These are phyloP conservation scores for Tephrocybe sp. DNA, from an alignment of 768 basidiomycete species.

Conservation along the genomic window DNA sequence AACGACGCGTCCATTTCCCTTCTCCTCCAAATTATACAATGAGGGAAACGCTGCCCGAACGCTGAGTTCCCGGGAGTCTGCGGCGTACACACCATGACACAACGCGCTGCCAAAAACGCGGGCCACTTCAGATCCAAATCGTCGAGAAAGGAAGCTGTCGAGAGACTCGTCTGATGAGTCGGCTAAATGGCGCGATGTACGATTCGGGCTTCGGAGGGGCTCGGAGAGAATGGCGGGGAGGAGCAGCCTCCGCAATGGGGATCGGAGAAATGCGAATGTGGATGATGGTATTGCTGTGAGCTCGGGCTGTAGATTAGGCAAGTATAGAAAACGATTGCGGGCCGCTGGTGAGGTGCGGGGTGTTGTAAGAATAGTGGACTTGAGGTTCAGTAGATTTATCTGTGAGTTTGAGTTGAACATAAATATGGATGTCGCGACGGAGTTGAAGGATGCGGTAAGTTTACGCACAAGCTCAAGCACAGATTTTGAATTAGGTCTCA, in stretches of 20 bases:
- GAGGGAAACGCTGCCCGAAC: conserved; percentile 76
- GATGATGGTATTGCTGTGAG: background rate
- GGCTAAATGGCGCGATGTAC: conserved; percentile 11
- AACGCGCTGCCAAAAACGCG: conserved; percentile 76
- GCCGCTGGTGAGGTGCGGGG: background rate
- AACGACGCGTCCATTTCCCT: conserved; percentile 70
- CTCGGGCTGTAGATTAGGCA: background rate
- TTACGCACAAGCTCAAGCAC: conserved; percentile 79
- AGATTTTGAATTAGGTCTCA: conserved; percentile 73
- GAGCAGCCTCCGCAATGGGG: conserved; percentile 43
- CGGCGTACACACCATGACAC: conserved; percentile 92
- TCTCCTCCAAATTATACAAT: conserved; percentile 68
- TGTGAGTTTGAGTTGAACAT: conserved; percentile 29
- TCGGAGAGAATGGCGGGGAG: conserved; percentile 60
- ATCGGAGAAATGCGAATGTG: conserved; percentile 8
- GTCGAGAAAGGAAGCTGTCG: conserved; percentile 70
- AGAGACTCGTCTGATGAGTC: conserved; percentile 68
- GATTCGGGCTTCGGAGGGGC: conserved; percentile 48
- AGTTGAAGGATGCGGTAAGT: background rate
- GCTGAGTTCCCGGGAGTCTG: conserved; percentile 75
- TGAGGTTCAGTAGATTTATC: conserved; percentile 76
- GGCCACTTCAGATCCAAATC: conserved; percentile 75
- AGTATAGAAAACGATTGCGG: background rate
- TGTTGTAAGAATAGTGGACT: conserved; percentile 63
- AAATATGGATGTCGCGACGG: too few species aligned